A percentile compares a stretch with the other conserved stretches of the same genome.
phyloP scores from a whole-genome alignment of 2,329 filamentous ascomycete genomes.

The Colletotrichum tamarilloi region DNA sequence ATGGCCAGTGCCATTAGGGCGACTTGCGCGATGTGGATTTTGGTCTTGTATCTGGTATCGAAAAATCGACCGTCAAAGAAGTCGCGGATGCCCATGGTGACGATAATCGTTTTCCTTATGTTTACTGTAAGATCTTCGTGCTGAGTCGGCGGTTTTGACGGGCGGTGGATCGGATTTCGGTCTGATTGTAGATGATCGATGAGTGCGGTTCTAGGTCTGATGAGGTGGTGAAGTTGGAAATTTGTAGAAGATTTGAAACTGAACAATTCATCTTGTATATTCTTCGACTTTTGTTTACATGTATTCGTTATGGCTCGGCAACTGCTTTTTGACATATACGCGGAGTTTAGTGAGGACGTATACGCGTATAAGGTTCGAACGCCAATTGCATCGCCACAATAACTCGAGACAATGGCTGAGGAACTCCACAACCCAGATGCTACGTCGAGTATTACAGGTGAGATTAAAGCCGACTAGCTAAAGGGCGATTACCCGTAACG shows the following conservation, averaged over 20 bases:
- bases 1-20: conserved; percentile 16
- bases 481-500: not conserved
- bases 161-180: too few species aligned
- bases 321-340: not conserved
- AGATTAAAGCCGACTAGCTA: not conserved
- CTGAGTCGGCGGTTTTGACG: not conserved
- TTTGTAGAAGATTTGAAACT: not conserved
- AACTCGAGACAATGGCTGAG: not conserved
- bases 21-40: conserved; percentile 26
- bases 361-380: not conserved
- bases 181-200: too few species aligned
- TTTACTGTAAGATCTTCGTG: not conserved
- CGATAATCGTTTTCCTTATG: not conserved
- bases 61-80: conserved; percentile 26
- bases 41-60: conserved; percentile 29
- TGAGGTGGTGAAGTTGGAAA: not conserved
- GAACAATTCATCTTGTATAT: not conserved
- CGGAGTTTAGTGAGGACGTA: not conserved
- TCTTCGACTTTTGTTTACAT: not conserved
- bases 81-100: conserved; percentile 14
- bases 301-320: not conserved
- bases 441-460: not conserved
- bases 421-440: not conserved
- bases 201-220: not conserved
- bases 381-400: not conserved